Base-by-base conservation (phyloP, 2,329 filamentous ascomycete species). In the Aspergillus melleus region DNA sequence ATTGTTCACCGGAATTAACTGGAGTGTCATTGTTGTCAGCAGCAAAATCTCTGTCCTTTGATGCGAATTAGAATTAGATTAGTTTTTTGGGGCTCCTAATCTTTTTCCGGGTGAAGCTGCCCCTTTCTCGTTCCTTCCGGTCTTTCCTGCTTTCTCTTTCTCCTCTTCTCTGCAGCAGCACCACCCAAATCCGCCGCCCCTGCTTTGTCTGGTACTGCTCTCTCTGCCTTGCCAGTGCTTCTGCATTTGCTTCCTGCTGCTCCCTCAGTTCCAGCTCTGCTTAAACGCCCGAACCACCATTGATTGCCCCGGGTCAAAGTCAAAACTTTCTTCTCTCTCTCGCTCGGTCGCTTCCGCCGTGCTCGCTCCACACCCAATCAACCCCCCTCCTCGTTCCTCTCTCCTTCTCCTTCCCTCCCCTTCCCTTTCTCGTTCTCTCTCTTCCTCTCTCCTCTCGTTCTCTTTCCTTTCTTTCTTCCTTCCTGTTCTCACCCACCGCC, bases 321-420 rank as follows among this genome's bases (percentile, higher is more conserved):
- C 26, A 29, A 29, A 29, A 29, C 65, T 62, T 65, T 66, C 59
- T 59, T 58, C 32, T 36, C 32, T 60, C 60, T 58, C 49, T 67
- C 58, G 60, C 66, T 70, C 68, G 68, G 68, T 69, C 67, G 64
- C 68, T 68, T 67, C 66, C 67, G 66, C 65, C 63, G 52, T 57
- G 54, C 62, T 63, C 63, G 66, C 64, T 69, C 68, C 67, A 69
- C 66, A 66, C 56, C 68, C 65, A 65, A 65, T 66, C 62, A 62
- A 53, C 58, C 64, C 54, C 54, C 58, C 62, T 61, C 61, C 54
- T 50, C 53, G 49, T 51, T 44, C 44, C 22, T 51, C 55, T 49
- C 49, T 53, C 52, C 52, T 50, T 54, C 53, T 47, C 56, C 52
- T 58, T 61, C 62, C 54, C 56, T 55, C 55, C 49, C 26, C 26